phyloP scores from a whole-genome alignment of 164 flowering plant species.

The Magnolia kwangsiensis region DNA sequence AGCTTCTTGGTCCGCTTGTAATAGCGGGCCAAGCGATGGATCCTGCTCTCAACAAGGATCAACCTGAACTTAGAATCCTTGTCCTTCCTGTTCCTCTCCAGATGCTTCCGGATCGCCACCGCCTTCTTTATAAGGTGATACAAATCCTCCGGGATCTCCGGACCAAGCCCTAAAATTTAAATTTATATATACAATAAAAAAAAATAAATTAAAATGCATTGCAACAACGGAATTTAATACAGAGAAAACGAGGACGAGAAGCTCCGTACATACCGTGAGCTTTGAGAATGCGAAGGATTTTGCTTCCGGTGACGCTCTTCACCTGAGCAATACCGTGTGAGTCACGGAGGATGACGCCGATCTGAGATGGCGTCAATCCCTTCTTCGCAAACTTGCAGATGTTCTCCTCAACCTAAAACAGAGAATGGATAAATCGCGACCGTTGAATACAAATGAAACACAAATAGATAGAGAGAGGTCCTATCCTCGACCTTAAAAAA shows the following conservation, averaged over 20 bases:
- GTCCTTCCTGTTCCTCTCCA: conserved; percentile 41
- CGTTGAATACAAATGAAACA: not conserved
- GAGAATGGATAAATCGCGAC: not conserved
- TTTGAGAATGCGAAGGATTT: conserved; percentile 46
- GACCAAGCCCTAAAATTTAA: conserved; percentile 28
- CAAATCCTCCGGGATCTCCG: conserved; percentile 40
- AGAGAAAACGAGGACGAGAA: not conserved
- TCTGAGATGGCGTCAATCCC: conserved; percentile 55
- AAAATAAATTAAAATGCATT: not conserved
- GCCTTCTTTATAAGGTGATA: conserved; percentile 38
- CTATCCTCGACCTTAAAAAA: not conserved
- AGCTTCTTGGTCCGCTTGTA: conserved; percentile 51
- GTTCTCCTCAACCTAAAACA: conserved; percentile 45
- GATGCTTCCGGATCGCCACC: conserved; percentile 38
- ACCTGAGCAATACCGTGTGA: conserved; percentile 58
- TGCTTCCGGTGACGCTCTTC: conserved; percentile 49
- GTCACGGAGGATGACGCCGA: conserved; percentile 56
- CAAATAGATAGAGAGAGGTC: not conserved
- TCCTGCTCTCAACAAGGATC: conserved; percentile 42
- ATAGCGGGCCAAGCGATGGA: conserved; percentile 39
- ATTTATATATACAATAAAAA: no score
- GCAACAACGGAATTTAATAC: not conserved
- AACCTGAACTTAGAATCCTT: conserved; percentile 41
- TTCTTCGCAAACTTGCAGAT: conserved; percentile 59
- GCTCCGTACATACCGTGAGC: conserved; percentile 30